Conservation (phyloP, 768 basidiomycete species). For the Amanita inopinata region DNA sequence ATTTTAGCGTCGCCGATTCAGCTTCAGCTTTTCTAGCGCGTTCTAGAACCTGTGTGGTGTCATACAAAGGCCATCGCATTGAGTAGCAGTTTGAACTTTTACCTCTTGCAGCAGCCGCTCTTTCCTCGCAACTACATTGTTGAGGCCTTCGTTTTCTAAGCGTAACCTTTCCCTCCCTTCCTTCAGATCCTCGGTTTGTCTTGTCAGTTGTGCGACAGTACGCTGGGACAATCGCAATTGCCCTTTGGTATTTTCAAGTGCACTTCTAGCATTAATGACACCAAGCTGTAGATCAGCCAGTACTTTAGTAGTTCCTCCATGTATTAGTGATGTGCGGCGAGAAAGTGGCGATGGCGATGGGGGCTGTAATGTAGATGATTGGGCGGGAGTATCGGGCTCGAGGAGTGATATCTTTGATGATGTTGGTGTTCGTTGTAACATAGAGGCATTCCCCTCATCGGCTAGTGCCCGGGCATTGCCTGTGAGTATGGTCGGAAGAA, state of each 20-base stretch:
- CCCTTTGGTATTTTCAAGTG: slow-evolving; percentile 78
- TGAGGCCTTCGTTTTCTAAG: slow-evolving; percentile 80
- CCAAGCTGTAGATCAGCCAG: slow-evolving; percentile 82
- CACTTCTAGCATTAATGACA: slow-evolving; percentile 67
- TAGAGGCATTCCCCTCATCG: slow-evolving; percentile 49
- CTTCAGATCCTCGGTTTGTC: slow-evolving; percentile 83
- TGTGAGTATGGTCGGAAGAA: slow-evolving; percentile 25
- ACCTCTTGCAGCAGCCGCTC: slow-evolving; percentile 84
- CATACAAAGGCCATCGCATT: slow-evolving; percentile 1
- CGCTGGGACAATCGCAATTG: slow-evolving; percentile 77
- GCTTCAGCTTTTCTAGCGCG: slow-evolving; percentile 82
- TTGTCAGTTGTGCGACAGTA: slow-evolving; percentile 73
- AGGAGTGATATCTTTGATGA: slow-evolving; percentile 22
- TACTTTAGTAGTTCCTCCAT: slow-evolving; percentile 80
- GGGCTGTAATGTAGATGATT: slow-evolving; percentile 33
- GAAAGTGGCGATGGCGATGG: slow-evolving; percentile 37
- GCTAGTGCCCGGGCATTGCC: slow-evolving; percentile 80
- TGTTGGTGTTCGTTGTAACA: slow-evolving; percentile 22
- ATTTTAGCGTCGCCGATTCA: slow-evolving; percentile 57
- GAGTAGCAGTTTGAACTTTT: slow-evolving; percentile 10
- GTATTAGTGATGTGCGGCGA: slow-evolving; percentile 50
- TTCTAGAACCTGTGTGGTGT: slow-evolving; percentile 49
- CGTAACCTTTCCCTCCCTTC: slow-evolving; percentile 76
- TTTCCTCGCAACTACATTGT: slow-evolving; percentile 82
- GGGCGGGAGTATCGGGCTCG: slow-evolving; percentile 26